Evolutionary conservation across 306 rosid species (phyloP).

Genomic region (Nissolia schottii): DNA sequence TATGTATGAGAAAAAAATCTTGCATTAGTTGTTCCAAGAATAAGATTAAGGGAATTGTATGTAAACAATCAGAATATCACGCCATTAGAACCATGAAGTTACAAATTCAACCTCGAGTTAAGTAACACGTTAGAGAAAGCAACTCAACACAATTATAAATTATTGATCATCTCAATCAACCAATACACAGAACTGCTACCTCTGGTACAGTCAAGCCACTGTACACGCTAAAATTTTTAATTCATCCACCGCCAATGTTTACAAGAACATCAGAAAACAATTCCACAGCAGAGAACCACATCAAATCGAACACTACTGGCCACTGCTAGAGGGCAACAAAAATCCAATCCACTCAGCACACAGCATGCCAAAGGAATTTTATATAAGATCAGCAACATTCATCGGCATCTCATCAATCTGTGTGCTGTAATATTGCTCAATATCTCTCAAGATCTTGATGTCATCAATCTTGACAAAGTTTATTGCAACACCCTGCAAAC

Average conservation of each 20-base stretch:
- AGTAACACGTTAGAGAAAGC: slow-evolving; percentile 4
- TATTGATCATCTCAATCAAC: slow-evolving; percentile 23
- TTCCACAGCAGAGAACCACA: slow-evolving; percentile 13
- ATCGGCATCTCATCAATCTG: slow-evolving; percentile 99
- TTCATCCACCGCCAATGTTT: slow-evolving; percentile 6
- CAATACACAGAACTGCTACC: slow-evolving; percentile 11
- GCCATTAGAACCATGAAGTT: slow-evolving; percentile 22
- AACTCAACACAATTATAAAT: slow-evolving; percentile 28
- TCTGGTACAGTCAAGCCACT: slow-evolving; percentile 2
- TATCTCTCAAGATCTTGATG: slow-evolving; percentile 91
- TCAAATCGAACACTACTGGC: slow-evolving; percentile 19
- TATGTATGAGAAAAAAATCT: neutral
- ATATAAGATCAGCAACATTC: slow-evolving; percentile 96
- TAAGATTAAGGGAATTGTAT: neutral
- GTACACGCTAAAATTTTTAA: slow-evolving; percentile 2
- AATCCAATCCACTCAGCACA: slow-evolving; percentile 32
- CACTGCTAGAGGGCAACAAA: neutral
- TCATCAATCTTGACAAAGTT: slow-evolving; percentile 96
- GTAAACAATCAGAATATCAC: slow-evolving; percentile 10
- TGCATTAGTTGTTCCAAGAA: neutral
- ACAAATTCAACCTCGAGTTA: neutral
- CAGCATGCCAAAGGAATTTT: neutral
- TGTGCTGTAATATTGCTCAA: slow-evolving; percentile 94
- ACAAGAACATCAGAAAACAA: slow-evolving; percentile 3
- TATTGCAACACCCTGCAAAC: slow-evolving; percentile 93